Evolutionary conservation across 2,329 filamentous ascomycete species (phyloP), one percentile per base, ranked within the genome.

Genomic region (Sclerotinia subarctica): DNA sequence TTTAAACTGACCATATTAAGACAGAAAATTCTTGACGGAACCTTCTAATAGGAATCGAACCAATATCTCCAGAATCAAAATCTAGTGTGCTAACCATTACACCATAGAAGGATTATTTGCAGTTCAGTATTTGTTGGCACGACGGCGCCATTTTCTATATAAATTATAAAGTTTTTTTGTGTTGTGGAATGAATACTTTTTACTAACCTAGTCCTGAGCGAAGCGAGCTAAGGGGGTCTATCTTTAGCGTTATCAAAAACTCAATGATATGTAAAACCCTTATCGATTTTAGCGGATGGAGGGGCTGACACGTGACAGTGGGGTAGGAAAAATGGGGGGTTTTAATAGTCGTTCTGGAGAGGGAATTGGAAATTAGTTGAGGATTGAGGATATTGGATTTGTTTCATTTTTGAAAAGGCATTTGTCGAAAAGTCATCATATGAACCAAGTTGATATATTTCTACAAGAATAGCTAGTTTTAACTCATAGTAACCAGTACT

Each of bases 1-100:
- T 29, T 64, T 8, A 52, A 67, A 44, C 66, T 67, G 49, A 42
- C 29, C 26, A 56, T 52, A 53, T 38, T 13, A 56, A 13, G 29
- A 24, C 11, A 35, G 66, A 64, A 57, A n/a, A 26, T 67, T 67
- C 66, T 4, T n/a, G 1, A 26, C 6, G 56, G 66, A 67, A 67
- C 56, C 58, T 67, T 53, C 64, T 62, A 67, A 67, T 67, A 67
- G 66, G 66, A 67, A 67, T 67, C 66, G 66, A 67, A 67, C 66
- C 66, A 67, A 67, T 67, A 67, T 67, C 65, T 67, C 66, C 64
- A 24, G 64, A 66, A 66, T 66, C 64, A 66, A 60, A 66, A 66
- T 66, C 64, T 29, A 29, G 42, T 29, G 58, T 67, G 66, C 66
- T 67, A 42, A 67, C 66, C 66, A 64, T 67, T 67, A 67, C 66